These are phyloP conservation scores for Vigna reflexopilosa DNA, from an alignment of 306 rosid genomes.

Conservation along the genomic window DNA sequence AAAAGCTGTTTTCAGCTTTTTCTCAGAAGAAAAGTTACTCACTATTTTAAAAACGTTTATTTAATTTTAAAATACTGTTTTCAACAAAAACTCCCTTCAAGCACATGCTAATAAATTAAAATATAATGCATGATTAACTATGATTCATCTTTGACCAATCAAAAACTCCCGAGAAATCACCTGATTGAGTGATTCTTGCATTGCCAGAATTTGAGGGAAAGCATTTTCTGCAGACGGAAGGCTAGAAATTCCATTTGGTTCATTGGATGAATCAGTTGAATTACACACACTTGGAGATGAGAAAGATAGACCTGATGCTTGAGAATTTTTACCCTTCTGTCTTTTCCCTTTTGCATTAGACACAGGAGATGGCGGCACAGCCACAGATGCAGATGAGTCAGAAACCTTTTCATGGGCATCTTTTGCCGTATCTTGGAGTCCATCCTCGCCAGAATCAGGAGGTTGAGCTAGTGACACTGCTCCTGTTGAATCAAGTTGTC, in stretches of 20 bases:
- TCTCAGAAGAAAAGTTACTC: background rate
- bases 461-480: conserved; percentile 55
- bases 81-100: background rate
- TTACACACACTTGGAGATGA: conserved; percentile 61
- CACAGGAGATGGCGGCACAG: conserved; percentile 51
- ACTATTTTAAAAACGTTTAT: background rate
- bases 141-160: conserved; percentile 5
- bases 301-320: conserved; percentile 63
- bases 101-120: background rate
- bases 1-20: background rate
- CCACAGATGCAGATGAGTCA: conserved; percentile 57
- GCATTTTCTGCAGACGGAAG: conserved; percentile 63
- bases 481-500: conserved; percentile 53
- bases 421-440: conserved; percentile 62
- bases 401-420: conserved; percentile 70
- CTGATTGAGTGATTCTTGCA: conserved; percentile 92
- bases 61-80: no score
- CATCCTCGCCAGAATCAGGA: conserved; percentile 64
- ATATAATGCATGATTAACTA: conserved; percentile 9
- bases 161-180: conserved; percentile 47
- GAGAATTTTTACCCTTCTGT: conserved; percentile 79
- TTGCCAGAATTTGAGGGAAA: conserved; percentile 65
- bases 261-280: conserved; percentile 65
- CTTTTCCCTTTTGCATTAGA: conserved; percentile 76
- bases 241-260: conserved; percentile 64